Percentiles rank a stretch among this genome's conserved stretches.
Conservation (phyloP, 306 rosid species). For the Corylus heterophylla region DNA sequence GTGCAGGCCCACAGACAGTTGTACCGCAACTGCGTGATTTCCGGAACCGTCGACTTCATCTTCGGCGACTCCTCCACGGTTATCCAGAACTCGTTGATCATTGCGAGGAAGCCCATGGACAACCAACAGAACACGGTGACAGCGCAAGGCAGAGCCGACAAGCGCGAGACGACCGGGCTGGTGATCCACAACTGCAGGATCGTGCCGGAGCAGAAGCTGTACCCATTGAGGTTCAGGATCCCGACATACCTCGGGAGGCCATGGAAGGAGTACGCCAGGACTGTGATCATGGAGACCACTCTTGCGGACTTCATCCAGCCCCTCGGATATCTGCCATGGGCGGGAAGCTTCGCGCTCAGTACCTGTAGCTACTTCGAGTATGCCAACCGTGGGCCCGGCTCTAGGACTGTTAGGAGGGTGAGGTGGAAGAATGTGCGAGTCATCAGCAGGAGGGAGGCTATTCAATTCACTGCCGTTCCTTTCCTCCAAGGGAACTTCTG, state of each 20-base stretch:
- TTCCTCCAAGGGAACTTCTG: conserved; percentile 34
- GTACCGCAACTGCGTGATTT: conserved; percentile 74
- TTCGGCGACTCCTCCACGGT: conserved; percentile 52
- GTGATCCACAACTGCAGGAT: conserved; percentile 65
- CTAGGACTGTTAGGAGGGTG: conserved; percentile 36
- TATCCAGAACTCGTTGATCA: conserved; percentile 59
- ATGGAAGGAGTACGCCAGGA: conserved; percentile 54
- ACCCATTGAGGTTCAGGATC: conserved; percentile 32
- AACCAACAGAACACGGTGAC: conserved; percentile 53
- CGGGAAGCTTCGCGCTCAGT: conserved; percentile 19
- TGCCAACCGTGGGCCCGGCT: conserved; percentile 58
- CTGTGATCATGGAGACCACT: conserved; percentile 54
- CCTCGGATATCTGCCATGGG: conserved; percentile 48
- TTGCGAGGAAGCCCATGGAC: conserved; percentile 42
- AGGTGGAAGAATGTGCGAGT: conserved; percentile 55
- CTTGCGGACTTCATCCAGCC: conserved; percentile 50
- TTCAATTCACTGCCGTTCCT: conserved; percentile 31
- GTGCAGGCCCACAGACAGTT: conserved; percentile 60
- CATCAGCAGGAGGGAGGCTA: conserved; percentile 43
- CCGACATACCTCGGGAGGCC: conserved; percentile 61
- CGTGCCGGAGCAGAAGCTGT: conserved; percentile 41
- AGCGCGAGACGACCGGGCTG: conserved; percentile 26
- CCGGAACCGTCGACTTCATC: conserved; percentile 75
- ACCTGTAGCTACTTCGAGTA: conserved; percentile 63
- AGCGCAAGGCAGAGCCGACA: conserved; percentile 39